These are phyloP conservation scores for Papiliotrema laurentii DNA, from an alignment of 1,284 basidiomycete genomes.

Conservation along the genomic window DNA sequence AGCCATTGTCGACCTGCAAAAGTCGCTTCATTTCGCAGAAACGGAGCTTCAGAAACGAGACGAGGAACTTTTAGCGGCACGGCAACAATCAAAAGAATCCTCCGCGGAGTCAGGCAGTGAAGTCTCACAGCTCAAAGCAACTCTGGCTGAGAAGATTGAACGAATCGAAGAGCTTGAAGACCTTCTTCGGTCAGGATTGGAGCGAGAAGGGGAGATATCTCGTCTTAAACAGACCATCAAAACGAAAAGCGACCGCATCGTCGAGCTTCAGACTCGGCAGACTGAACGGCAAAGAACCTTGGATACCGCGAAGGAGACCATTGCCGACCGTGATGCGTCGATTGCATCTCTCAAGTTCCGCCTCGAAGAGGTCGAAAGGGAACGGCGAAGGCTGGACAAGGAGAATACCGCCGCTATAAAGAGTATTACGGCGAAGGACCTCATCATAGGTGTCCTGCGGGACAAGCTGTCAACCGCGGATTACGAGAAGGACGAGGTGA, in stretches of 20 bases:
- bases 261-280: conserved; percentile 3
- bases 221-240: background rate
- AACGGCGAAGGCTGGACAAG: background rate
- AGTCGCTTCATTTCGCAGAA: background rate
- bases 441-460: conserved; percentile 8
- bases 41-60: background rate
- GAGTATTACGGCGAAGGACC: conserved; percentile 3
- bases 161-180: conserved; percentile 5
- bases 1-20: background rate
- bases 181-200: background rate
- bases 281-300: conserved; percentile 1
- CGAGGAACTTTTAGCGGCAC: no score
- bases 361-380: background rate
- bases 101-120: no score
- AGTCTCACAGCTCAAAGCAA: no score
- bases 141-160: background rate
- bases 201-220: conserved; percentile 2
- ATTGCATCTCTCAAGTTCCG: background rate
- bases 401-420: conserved; percentile 1
- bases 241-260: conserved; percentile 1
- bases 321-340: background rate
- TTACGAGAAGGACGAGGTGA: conserved; percentile 18
- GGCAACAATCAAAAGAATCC: no score
- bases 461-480: conserved; percentile 17
- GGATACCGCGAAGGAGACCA: background rate